A percentile compares a stretch with the other conserved stretches of the same genome.
These are phyloP conservation scores for Populus hybrid DNA, from an alignment of 441 rosid genomes.

Conservation along the genomic window DNA sequence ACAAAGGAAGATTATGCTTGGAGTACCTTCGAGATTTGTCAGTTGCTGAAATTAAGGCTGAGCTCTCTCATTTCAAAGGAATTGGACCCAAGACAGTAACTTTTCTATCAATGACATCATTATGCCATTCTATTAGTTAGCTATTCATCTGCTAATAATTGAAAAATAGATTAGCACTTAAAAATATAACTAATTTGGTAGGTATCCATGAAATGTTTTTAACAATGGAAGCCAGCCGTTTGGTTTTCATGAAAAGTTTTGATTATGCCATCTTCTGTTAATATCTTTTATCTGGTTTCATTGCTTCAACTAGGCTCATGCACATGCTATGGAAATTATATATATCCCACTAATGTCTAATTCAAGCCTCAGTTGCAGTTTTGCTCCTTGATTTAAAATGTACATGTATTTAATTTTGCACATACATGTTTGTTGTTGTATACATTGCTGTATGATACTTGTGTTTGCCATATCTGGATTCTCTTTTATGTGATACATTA, in stretches of 20 bases:
- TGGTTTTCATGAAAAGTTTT: neutral
- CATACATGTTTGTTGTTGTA: neutral
- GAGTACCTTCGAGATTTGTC: constrained; percentile 66
- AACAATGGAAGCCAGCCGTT: neutral
- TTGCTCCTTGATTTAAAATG: neutral
- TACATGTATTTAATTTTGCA: neutral
- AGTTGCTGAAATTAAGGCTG: constrained; percentile 60
- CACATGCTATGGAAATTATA: neutral
- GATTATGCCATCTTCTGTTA: neutral
- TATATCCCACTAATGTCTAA: neutral
- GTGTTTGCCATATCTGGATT: no score
- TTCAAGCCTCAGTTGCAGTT: neutral
- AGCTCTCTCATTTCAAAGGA: constrained; percentile 79
- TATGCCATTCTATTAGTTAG: neutral
- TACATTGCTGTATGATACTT: neutral
- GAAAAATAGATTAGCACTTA: neutral
- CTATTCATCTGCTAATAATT: neutral
- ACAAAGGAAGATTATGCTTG: constrained; percentile 67
- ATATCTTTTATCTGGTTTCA: neutral
- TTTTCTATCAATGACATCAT: neutral
- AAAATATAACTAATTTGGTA: neutral
- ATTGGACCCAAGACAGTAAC: constrained; percentile 86
- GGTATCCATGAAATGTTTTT: neutral
- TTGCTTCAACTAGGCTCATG: neutral
- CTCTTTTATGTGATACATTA: neutral